These are phyloP conservation scores for Aspergillus mulundensis DNA, from an alignment of 495 filamentous ascomycete genomes.

Conservation along the genomic window DNA sequence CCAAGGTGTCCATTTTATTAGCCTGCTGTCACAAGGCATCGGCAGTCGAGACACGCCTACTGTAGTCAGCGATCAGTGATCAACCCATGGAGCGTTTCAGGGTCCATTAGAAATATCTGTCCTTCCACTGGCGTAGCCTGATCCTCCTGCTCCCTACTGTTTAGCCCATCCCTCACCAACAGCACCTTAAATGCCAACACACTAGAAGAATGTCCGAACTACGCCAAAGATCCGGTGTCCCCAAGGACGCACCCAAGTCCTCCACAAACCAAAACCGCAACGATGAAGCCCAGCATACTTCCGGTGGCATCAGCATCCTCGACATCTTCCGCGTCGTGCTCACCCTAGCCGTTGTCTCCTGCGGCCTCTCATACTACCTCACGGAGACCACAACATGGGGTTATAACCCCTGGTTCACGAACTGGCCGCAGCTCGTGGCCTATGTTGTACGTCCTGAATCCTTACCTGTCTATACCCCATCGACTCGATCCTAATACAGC, in stretches of 20 bases:
- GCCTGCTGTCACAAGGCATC: not conserved
- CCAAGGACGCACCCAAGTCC: conserved; percentile 3
- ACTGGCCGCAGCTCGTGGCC: conserved; percentile 55
- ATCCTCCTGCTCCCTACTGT: not conserved
- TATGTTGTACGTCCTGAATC: conserved; percentile 54
- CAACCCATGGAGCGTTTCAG: not conserved
- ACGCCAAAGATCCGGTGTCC: conserved; percentile 25
- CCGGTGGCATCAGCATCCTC: conserved; percentile 48
- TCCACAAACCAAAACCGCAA: conserved; percentile 5
- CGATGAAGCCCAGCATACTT: not conserved
- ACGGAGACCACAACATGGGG: conserved; percentile 65
- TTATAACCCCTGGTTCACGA: conserved; percentile 66
- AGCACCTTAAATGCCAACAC: not conserved
- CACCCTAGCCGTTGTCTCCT: conserved; percentile 64
- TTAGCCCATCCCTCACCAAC: not conserved
- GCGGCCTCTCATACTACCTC: conserved; percentile 73
- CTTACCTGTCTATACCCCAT: not conserved
- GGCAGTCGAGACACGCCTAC: not conserved
- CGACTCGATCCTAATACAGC: not conserved
- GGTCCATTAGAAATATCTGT: not conserved
- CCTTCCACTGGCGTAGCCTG: not conserved
- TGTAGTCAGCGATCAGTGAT: not conserved
- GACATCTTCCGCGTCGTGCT: conserved; percentile 74
- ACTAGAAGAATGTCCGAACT: conserved; percentile 36
- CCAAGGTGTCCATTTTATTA: not conserved